These are phyloP conservation scores for Cyamopsis tetragonoloba DNA, from an alignment of 306 rosid species.

Conservation along the genomic window DNA sequence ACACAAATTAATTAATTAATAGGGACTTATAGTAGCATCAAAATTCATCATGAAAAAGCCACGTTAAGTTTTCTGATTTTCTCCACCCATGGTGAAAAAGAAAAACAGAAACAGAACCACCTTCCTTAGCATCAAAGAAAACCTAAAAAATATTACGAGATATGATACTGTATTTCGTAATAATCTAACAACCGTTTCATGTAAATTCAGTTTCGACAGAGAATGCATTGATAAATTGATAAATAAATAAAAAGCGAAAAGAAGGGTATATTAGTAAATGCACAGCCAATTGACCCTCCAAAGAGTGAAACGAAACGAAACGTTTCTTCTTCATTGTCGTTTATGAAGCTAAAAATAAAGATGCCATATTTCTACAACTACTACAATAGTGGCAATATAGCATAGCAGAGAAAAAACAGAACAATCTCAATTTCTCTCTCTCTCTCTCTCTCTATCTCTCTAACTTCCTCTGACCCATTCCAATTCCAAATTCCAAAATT, in stretches of 20 bases:
- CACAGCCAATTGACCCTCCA: background rate
- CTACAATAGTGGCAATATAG: too few relatives aligned
- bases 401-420: background rate
- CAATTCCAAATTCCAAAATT: background rate
- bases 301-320: background rate
- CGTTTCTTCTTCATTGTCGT: background rate
- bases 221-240: too few relatives aligned
- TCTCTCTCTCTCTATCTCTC: constrained; percentile 46
- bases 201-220: too few relatives aligned
- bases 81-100: constrained; percentile 15
- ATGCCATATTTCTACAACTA: background rate
- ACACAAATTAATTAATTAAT: background rate
- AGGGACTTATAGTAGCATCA: too few relatives aligned
- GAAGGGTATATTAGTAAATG: constrained; percentile 23
- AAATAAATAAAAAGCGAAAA: too few relatives aligned
- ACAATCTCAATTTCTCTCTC: constrained; percentile 15
- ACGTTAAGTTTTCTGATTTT: background rate
- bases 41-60: constrained; percentile 28
- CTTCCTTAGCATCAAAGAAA: constrained; percentile 15
- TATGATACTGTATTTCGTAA: too few relatives aligned
- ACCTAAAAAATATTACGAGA: too few relatives aligned
- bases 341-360: background rate
- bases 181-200: too few relatives aligned
- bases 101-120: background rate
- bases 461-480: background rate